Evolutionary conservation across 176 grass and related monocot genomes (phyloP).

Genomic region (Ensete ventricosum): DNA sequence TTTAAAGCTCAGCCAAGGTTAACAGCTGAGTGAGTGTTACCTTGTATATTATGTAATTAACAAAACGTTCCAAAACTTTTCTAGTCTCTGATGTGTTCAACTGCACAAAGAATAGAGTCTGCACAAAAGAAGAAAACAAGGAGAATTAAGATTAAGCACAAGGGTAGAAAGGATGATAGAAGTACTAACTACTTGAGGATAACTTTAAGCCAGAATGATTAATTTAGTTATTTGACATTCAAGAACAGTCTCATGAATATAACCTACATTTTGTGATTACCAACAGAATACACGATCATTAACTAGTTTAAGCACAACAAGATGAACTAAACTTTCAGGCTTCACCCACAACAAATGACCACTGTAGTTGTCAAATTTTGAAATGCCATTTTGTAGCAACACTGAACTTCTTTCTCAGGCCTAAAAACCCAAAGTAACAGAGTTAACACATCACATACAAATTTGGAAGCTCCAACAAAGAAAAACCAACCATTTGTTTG

Average conservation of each 20-base stretch:
- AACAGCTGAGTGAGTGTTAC: neutral
- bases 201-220: neutral
- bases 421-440: neutral
- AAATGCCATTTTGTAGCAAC: neutral
- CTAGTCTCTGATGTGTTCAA: conserved; percentile 19
- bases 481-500: neutral
- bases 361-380: no score
- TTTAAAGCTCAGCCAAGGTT: neutral
- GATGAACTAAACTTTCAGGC: no score
- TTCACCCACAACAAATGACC: no score
- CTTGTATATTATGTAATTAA: conserved; percentile 25
- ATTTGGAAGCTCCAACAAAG: neutral
- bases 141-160: neutral
- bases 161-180: neutral
- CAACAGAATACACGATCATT: no score
- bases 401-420: neutral
- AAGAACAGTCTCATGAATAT: no score
- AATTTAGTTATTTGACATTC: neutral
- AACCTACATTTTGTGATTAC: no score
- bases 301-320: no score
- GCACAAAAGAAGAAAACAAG: conserved; percentile 13
- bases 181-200: neutral
- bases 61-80: conserved; percentile 26
- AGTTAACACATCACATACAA: neutral
- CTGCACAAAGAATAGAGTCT: conserved; percentile 27